phyloP scores from a whole-genome alignment of 2,329 filamentous ascomycete genomes.

The Aureobasidium sp. region DNA sequence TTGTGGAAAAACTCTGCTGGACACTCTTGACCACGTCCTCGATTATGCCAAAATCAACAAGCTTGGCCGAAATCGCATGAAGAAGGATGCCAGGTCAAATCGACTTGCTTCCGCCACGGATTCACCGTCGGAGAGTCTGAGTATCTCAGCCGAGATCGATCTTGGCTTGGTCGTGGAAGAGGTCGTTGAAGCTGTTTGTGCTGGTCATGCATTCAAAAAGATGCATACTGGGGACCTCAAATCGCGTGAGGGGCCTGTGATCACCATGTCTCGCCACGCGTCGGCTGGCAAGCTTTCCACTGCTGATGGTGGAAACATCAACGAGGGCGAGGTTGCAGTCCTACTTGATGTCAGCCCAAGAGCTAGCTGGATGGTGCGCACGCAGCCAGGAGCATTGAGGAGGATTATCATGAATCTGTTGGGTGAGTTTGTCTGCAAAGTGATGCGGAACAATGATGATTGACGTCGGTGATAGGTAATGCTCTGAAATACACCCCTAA shows the following conservation, averaged over 20 bases:
- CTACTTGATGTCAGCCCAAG: conserved; percentile 37
- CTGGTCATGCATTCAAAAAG: conserved; percentile 37
- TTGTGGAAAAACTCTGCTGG: conserved; percentile 41
- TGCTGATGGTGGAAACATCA: not conserved
- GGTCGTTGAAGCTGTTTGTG: conserved; percentile 15
- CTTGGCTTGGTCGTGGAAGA: conserved; percentile 11
- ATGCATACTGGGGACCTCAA: conserved; percentile 13
- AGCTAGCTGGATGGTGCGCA: conserved; percentile 35
- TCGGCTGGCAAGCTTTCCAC: not conserved
- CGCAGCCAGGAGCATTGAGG: conserved; percentile 38
- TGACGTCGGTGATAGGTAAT: conserved; percentile 22
- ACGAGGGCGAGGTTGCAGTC: conserved; percentile 28
- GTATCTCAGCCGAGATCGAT: conserved; percentile 11
- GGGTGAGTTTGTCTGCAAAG: conserved; percentile 18
- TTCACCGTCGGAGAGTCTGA: conserved; percentile 10
- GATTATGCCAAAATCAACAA: conserved; percentile 40
- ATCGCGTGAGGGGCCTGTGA: not conserved
- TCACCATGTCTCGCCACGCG: not conserved
- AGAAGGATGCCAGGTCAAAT: conserved; percentile 15
- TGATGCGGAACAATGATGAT: not conserved
- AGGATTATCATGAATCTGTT: conserved; percentile 42
- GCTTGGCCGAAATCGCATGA: conserved; percentile 20
- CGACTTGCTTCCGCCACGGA: not conserved
- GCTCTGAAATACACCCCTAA: conserved; percentile 37
- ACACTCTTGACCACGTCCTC: conserved; percentile 35